phyloP scores from a whole-genome alignment of 2,329 filamentous ascomycete species.

The Amylocarpus encephaloides region DNA sequence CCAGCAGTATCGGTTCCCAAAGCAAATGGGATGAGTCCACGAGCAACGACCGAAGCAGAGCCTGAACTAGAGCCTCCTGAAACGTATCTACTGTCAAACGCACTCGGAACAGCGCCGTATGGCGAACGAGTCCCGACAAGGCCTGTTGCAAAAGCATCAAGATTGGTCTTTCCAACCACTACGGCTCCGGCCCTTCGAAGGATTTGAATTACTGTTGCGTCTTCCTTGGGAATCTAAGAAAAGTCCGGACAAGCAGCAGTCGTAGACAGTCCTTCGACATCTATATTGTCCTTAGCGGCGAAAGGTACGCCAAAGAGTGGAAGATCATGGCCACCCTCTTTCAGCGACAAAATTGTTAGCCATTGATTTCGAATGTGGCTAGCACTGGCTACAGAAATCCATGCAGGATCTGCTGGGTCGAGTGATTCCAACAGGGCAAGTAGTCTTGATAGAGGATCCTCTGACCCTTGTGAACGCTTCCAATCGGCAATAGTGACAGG shows the following conservation, averaged over 20 bases:
- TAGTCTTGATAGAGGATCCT: background rate
- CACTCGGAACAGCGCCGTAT: conserved; percentile 42
- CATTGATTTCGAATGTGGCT: background rate
- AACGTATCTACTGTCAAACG: conserved; percentile 40
- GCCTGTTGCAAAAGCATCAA: conserved; percentile 52
- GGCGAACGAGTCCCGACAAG: conserved; percentile 48
- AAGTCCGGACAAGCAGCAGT: conserved; percentile 45
- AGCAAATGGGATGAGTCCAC: conserved; percentile 44
- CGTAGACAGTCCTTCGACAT: conserved; percentile 43
- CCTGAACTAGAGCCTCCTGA: conserved; percentile 48
- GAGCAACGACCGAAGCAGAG: conserved; percentile 43
- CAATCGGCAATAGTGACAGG: background rate
- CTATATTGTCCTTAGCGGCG: conserved; percentile 49
- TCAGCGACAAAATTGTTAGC: background rate
- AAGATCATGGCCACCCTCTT: conserved; percentile 13
- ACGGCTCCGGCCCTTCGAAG: conserved; percentile 12
- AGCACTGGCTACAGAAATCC: background rate
- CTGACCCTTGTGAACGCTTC: background rate
- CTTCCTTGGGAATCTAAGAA: conserved; percentile 37
- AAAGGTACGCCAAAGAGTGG: conserved; percentile 51
- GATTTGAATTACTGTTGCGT: conserved; percentile 9
- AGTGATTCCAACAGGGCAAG: background rate
- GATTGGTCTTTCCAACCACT: conserved; percentile 31
- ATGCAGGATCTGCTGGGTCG: background rate
- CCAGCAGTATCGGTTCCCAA: conserved; percentile 47